Base-by-base conservation (phyloP, 768 basidiomycete species). In the Pleurotus tuber-regium region DNA sequence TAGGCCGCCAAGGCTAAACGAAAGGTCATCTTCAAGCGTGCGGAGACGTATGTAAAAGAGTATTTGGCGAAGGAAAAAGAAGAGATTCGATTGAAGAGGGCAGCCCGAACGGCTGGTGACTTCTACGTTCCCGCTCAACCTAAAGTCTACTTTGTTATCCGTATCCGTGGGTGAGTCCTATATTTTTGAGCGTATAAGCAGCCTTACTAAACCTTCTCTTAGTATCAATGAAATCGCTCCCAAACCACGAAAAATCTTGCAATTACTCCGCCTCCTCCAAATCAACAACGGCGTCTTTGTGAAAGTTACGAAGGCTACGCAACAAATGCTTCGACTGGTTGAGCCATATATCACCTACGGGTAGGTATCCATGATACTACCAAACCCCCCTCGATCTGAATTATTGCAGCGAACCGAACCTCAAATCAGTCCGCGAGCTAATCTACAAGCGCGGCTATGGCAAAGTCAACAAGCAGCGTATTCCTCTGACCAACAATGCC, bases 181-280 rank as follows among this genome's bases (percentile, higher is more conserved):
- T 40, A 18, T 57, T 12, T 31, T 19, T 28, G 50, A 25, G 21
- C 19, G 23, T 19, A 30, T 43, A 30, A 42, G n/a, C 21, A 33
- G 5, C n/a, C n/a, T n/a, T n/a, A n/a, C n/a, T n/a, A 63, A 29
- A 64, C 43, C 12, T 31, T 28, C 25, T 40, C 49, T 8, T 59
- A 94, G 97, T 96, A 94, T 99, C 80, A 98, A 98, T 72, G 92
- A 98, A 70, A 97, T 99, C 66, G 93, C 97, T 51, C 97, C 97
- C 54, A 99, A 99, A 76, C 97, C 97, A 65, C 89, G 94, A 68
- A 99, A 99, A 82, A 98, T 99, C 68, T 75, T 99, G 63, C 97
- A 99, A 69, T 86, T 99, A 57, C 89, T 99, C 68, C 94, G 97
- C 63, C 86, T 99, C 57, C 88, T 97, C 63, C 97, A 98, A 71